A percentile compares a stretch with the other conserved stretches of the same genome.
phyloP scores from a whole-genome alignment of 2,329 filamentous ascomycete species.

The Paraconiothyrium brasiliense region DNA sequence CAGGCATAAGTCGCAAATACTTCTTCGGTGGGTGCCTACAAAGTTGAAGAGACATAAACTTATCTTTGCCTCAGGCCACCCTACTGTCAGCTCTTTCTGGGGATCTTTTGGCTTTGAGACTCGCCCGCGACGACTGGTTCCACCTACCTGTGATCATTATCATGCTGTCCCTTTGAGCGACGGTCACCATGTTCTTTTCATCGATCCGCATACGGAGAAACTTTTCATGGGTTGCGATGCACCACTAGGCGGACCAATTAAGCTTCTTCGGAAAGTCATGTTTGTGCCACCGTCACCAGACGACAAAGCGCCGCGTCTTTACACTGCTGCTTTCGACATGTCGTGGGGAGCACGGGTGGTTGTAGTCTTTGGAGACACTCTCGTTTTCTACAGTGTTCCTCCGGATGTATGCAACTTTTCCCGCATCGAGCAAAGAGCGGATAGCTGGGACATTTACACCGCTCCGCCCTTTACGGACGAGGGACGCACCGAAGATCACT shows the following conservation, averaged over 20 bases:
- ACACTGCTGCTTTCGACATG: slow-evolving; percentile 66
- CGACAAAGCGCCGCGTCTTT: slow-evolving; percentile 59
- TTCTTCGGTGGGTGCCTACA: slow-evolving; percentile 18
- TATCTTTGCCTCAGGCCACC: slow-evolving; percentile 4
- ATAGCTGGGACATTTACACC: slow-evolving; percentile 31
- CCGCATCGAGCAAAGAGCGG: slow-evolving; percentile 33
- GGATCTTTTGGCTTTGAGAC: slow-evolving; percentile 35
- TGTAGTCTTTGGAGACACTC: slow-evolving; percentile 62
- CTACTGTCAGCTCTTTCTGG: slow-evolving; percentile 31
- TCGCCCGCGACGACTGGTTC: slow-evolving; percentile 15
- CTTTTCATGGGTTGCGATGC: slow-evolving; percentile 71
- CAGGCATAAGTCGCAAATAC: slow-evolving; percentile 36
- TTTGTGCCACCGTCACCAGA: slow-evolving; percentile 52
- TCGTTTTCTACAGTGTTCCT: slow-evolving; percentile 71
- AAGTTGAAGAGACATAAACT: background rate
- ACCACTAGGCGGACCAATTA: slow-evolving; percentile 64
- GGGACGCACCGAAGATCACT: slow-evolving; percentile 35
- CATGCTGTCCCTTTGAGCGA: slow-evolving; percentile 72
- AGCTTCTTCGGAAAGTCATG: slow-evolving; percentile 67
- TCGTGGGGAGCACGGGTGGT: slow-evolving; percentile 67
- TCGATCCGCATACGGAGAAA: slow-evolving; percentile 65
- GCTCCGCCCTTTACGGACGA: slow-evolving; percentile 21
- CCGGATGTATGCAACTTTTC: slow-evolving; percentile 56
- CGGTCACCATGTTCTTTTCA: slow-evolving; percentile 71
- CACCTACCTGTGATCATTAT: slow-evolving; percentile 64